Base-by-base conservation (phyloP, 257 asterid species). In the Coffea canephora region DNA sequence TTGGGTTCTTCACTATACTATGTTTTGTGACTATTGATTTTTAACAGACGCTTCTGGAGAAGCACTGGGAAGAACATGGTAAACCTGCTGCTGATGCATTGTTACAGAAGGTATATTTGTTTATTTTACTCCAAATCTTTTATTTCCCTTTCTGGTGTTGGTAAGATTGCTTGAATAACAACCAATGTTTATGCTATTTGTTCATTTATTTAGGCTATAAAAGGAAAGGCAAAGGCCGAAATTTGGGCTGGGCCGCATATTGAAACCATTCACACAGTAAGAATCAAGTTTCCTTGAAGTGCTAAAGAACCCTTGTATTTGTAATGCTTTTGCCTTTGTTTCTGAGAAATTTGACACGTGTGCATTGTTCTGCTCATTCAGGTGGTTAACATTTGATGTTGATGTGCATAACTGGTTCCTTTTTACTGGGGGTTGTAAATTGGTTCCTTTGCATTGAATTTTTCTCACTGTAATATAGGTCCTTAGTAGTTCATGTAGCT, bases 231-330 rank as follows among this genome's bases (percentile, higher is more conserved):
- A 34, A 94, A 88, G 85, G 96, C 90, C 82, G 94, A 87, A 86
- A 84, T 83, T 55, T 94, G 97, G 98, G 97, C 93, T 83, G 94
- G 92, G 67, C 99, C 99, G 12, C 98, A 93, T 80, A 78, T 92
- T 71, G 94, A 87, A 86, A 87, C 90, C n/a, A 85, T 89, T 73
- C 89, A 88, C 88, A 90, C 90, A 57, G 99, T 95, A 88, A 88
- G 97, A 54, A 57, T 86, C 72, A 64, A 54, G 68, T 81, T 78
- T 64, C 50, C 52, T 36, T 69, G 14, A 36, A 34, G 19, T 49
- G 10, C 18, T 31, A 31, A 49, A 43, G 11, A 48, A 8, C 14
- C 21, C 21, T 23, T 75, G 0, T 46, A 11, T 23, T 77, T 27
- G 14, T 15, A 19, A 50, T 7, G 5, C 14, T 41, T 2, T 43